phyloP scores from a whole-genome alignment of 306 rosid genomes.

The Vigna unguiculata region DNA sequence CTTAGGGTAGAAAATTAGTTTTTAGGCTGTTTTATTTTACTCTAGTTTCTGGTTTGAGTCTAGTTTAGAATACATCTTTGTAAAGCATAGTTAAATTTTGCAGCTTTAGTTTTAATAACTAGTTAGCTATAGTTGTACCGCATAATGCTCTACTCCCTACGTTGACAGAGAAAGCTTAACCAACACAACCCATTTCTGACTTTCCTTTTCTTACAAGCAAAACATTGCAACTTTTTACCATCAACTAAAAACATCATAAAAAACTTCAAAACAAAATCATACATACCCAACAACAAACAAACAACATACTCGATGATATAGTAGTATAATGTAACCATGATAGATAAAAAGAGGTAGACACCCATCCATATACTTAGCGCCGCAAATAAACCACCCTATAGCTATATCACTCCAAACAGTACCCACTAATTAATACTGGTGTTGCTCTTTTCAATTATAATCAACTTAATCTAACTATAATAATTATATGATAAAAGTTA shows the following conservation, averaged over 20 bases:
- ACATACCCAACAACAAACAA: too few relatives aligned
- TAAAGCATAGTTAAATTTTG: too few relatives aligned
- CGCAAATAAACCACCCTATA: slow-evolving; percentile 29
- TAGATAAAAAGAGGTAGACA: neutral
- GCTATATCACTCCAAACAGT: slow-evolving; percentile 18
- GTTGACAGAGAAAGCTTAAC: slow-evolving; percentile 22
- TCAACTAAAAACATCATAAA: neutral
- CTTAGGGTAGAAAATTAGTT: too few relatives aligned
- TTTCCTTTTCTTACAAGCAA: slow-evolving; percentile 42
- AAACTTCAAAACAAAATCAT: too few relatives aligned
- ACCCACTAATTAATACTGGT: slow-evolving; percentile 2
- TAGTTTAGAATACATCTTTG: too few relatives aligned
- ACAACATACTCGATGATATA: too few relatives aligned
- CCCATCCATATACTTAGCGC: slow-evolving; percentile 4
- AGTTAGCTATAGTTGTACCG: too few relatives aligned
- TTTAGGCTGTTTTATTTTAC: too few relatives aligned
- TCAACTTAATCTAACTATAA: slow-evolving; percentile 23
- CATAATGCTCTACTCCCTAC: neutral
- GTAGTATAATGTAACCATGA: neutral
- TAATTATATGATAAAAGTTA: neutral
- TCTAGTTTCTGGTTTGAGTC: too few relatives aligned
- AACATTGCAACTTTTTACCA: neutral
- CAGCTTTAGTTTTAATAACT: too few relatives aligned
- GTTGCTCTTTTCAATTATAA: slow-evolving; percentile 33
- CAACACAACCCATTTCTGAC: neutral